A percentile compares a stretch with the other conserved stretches of the same genome.
phyloP scores from a whole-genome alignment of 179 eudicot species.

The Corrigiola litoralis region DNA sequence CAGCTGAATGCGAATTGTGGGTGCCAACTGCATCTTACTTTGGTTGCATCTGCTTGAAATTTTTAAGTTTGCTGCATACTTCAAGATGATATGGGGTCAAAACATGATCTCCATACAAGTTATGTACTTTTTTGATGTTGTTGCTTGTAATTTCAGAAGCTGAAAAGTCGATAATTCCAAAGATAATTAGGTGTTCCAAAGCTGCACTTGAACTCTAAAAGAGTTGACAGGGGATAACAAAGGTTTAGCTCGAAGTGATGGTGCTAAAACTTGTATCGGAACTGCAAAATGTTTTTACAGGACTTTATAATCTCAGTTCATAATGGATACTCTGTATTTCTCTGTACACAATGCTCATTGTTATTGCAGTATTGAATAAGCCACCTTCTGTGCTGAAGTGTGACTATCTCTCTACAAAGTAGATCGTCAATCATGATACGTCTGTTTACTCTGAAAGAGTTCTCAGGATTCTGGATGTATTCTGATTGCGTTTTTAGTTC shows the following conservation, averaged over 20 bases:
- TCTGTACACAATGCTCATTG: not conserved
- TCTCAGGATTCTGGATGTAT: slow-evolving; percentile 2
- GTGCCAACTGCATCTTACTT: not conserved
- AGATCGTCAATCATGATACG: not conserved
- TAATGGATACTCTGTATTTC: no score
- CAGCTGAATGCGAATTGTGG: not conserved
- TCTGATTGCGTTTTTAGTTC: not conserved
- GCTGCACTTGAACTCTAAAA: not conserved
- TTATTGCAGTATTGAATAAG: not conserved
- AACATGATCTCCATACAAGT: not conserved
- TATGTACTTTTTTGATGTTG: not conserved
- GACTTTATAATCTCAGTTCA: not conserved
- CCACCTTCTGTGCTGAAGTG: not conserved
- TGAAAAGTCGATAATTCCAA: not conserved
- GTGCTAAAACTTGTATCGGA: not conserved
- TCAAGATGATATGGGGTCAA: not conserved
- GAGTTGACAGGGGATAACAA: slow-evolving; percentile 9
- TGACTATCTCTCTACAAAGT: not conserved
- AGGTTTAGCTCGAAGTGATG: slow-evolving; percentile 5
- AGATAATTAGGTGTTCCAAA: not conserved
- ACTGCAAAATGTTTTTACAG: not conserved
- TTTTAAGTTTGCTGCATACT: not conserved
- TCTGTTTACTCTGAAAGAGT: not conserved
- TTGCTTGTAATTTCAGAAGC: not conserved
- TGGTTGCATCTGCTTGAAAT: not conserved